Percentiles rank a stretch among this genome's conserved stretches.
Conservation (phyloP, 2,329 filamentous ascomycete species). For the Trichoderma sp. region DNA sequence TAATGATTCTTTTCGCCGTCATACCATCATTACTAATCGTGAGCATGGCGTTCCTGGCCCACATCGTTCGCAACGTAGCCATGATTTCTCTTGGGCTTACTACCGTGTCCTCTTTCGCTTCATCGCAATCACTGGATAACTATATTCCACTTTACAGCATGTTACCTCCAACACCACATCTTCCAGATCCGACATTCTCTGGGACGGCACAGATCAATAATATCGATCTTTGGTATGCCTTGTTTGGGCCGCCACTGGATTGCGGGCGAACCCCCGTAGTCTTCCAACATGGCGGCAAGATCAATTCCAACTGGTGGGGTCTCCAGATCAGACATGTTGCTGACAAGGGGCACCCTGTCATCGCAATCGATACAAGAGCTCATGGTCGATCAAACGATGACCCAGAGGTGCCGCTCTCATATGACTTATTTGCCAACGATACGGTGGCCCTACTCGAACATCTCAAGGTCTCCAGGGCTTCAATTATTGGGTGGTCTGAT, state of each 20-base stretch:
- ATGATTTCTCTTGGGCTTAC: not conserved
- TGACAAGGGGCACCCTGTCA: not conserved
- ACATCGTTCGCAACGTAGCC: not conserved
- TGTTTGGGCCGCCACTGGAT: not conserved
- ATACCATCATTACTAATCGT: not conserved
- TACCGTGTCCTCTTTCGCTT: not conserved
- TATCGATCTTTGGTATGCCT: not conserved
- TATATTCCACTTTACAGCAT: not conserved
- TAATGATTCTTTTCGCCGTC: not conserved
- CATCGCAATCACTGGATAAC: not conserved
- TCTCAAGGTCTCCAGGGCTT: not conserved
- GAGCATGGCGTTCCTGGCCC: not conserved
- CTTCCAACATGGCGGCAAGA: conserved; percentile 7
- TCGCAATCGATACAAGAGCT: not conserved
- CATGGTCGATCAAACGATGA: not conserved
- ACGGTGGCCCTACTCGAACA: not conserved
- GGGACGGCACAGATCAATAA: not conserved
- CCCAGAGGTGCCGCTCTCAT: not conserved
- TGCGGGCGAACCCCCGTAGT: not conserved
- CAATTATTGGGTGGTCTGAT: conserved; percentile 1
- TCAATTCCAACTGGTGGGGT: conserved; percentile 7
- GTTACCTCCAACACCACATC: not conserved
- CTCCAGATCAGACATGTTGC: not conserved
- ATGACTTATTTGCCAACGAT: not conserved
- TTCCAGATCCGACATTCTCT: not conserved